A percentile compares a stretch with the other conserved stretches of the same genome.
Conservation (phyloP, 2,329 filamentous ascomycete species). For the Epichloe uncinata region DNA sequence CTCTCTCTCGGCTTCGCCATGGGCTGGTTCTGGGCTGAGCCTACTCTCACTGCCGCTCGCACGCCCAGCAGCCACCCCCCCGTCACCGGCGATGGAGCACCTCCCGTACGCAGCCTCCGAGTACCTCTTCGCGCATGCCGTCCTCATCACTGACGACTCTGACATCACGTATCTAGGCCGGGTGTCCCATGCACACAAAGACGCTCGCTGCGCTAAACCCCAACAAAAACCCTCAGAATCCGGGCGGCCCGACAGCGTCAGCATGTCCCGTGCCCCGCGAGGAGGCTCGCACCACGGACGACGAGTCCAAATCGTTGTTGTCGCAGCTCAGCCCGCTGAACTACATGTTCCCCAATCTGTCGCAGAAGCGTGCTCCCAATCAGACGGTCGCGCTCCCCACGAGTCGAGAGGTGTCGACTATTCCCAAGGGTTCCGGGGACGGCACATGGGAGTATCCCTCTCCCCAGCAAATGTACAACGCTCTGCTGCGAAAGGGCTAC, state of each 20-base stretch:
- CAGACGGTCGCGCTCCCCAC: constrained; percentile 67
- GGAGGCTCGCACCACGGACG: constrained; percentile 14
- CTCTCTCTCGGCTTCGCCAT: constrained; percentile 24
- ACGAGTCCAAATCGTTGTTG: constrained; percentile 32
- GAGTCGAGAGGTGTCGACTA: constrained; percentile 72
- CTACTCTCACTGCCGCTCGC: constrained; percentile 21
- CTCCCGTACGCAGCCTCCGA: constrained; percentile 18
- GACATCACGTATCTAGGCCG: constrained; percentile 23
- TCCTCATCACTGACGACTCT: background rate
- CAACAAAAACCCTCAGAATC: constrained; percentile 12
- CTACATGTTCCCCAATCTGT: constrained; percentile 85
- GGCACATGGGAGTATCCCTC: constrained; percentile 96
- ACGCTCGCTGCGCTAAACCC: constrained; percentile 33
- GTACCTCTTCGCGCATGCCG: background rate
- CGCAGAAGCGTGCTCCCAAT: constrained; percentile 60
- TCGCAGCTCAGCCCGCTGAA: constrained; percentile 60
- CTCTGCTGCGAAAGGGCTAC: constrained; percentile 88
- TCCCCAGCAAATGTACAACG: constrained; percentile 99
- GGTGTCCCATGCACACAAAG: constrained; percentile 46
- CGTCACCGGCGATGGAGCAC: constrained; percentile 15
- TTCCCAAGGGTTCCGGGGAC: constrained; percentile 69
- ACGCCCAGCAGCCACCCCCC: constrained; percentile 21
- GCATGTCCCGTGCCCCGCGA: constrained; percentile 35
- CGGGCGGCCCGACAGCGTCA: constrained; percentile 17
- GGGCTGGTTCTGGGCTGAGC: constrained; percentile 53